phyloP scores from a whole-genome alignment of 2,329 filamentous ascomycete genomes.

The Paraconiothyrium sp. region DNA sequence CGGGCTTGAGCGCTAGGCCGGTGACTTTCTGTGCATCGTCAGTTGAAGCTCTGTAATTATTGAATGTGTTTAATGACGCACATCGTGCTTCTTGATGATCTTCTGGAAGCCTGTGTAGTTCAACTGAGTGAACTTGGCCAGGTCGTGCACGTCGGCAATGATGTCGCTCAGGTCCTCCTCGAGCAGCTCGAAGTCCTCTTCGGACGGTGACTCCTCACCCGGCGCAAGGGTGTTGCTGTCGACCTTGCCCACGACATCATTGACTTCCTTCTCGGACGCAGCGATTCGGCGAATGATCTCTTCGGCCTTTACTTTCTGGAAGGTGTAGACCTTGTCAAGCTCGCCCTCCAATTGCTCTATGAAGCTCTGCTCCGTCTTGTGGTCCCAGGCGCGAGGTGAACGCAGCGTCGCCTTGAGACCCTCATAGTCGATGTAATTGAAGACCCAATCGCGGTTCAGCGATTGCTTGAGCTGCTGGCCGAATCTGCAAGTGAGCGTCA shows the following conservation, averaged over 20 bases:
- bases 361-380: conserved; percentile 91
- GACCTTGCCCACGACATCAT: conserved; percentile 81
- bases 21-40: conserved; percentile 79
- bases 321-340: conserved; percentile 96
- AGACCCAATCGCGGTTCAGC: conserved; percentile 95
- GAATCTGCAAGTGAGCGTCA: conserved; percentile 67
- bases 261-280: conserved; percentile 87
- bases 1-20: conserved; percentile 88
- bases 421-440: conserved; percentile 99
- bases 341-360: conserved; percentile 87
- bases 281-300: conserved; percentile 93
- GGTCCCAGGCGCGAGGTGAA: conserved; percentile 80
- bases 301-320: conserved; percentile 96
- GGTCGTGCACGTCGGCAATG: conserved; percentile 96
- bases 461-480: conserved; percentile 96
- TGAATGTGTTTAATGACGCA: conserved; percentile 57
- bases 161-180: conserved; percentile 97
- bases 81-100: conserved; percentile 99
- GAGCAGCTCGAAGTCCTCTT: conserved; percentile 92
- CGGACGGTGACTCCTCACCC: conserved; percentile 64
- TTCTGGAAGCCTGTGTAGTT: conserved; percentile 99
- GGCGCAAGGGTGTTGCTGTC: conserved; percentile 51
- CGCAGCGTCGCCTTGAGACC: conserved; percentile 89
- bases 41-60: conserved; percentile 21
- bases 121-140: conserved; percentile 97